These are phyloP conservation scores for Fragilaria crotonensis DNA, from an alignment of 108 stramenopile genomes.

Conservation along the genomic window DNA sequence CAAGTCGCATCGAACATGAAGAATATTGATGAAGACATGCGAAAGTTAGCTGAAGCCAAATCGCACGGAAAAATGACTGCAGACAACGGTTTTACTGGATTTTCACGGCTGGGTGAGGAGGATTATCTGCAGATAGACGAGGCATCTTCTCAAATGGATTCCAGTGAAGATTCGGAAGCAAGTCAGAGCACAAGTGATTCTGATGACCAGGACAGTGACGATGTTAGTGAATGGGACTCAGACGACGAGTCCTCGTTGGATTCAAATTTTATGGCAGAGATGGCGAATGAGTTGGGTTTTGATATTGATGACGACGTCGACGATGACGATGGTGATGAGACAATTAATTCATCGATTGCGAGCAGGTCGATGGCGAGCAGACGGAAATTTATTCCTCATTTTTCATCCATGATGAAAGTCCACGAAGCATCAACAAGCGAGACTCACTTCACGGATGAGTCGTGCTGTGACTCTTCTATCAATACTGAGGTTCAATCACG, in stretches of 20 bases:
- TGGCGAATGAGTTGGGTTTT: not conserved
- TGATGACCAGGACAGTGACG: not conserved
- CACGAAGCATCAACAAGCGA: too few species aligned
- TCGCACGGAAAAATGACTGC: not conserved
- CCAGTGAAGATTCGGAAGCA: not conserved
- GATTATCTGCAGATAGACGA: not conserved
- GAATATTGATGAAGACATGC: not conserved
- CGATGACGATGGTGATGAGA: not conserved
- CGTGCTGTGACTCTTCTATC: too few species aligned
- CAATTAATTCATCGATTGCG: too few species aligned
- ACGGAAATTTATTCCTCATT: too few species aligned
- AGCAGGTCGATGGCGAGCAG: too few species aligned
- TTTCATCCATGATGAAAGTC: too few species aligned
- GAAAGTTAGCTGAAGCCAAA: not conserved
- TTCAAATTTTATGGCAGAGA: not conserved
- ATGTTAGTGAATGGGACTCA: not conserved
- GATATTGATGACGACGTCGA: not conserved
- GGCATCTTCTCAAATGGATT: not conserved
- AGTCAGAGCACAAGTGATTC: not conserved
- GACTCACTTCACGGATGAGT: too few species aligned
- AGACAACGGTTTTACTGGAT: not conserved
- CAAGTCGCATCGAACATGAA: not conserved
- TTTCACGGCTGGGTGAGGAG: not conserved
- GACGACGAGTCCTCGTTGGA: not conserved
- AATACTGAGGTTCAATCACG: too few species aligned